phyloP scores from a whole-genome alignment of 441 rosid species.

The Adansonia gregorii region DNA sequence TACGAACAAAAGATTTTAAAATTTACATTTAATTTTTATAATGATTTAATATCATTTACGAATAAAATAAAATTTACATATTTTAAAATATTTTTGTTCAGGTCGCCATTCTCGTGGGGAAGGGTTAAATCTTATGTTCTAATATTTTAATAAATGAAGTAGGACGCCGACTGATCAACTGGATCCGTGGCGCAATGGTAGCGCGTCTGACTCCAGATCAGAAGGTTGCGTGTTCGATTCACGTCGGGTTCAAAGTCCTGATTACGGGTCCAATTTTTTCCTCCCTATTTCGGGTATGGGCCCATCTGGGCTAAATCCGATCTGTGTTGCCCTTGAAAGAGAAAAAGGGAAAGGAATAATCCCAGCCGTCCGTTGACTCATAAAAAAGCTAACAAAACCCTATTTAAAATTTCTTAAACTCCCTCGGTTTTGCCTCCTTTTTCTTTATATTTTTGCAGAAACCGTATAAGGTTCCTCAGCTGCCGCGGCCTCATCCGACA shows the following conservation, averaged over 20 bases:
- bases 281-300: neutral
- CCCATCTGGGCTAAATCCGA: neutral
- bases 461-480: neutral
- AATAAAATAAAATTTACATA: too few relatives aligned
- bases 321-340: neutral
- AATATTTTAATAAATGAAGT: too few relatives aligned
- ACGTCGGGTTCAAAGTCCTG: constrained; percentile 64
- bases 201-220: constrained; percentile 99
- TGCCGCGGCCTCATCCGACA: neutral
- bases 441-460: neutral
- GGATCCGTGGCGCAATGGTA: constrained; percentile 97
- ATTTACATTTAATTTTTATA: too few relatives aligned
- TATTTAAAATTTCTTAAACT: neutral
- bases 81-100: too few relatives aligned
- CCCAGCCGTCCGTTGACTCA: neutral
- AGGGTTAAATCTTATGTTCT: too few relatives aligned
- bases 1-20: too few relatives aligned
- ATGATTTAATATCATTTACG: too few relatives aligned
- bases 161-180: too few relatives aligned
- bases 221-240: constrained; percentile 99
- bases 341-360: neutral
- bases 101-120: too few relatives aligned
- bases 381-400: constrained; percentile 7
- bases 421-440: neutral
- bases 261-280: too few relatives aligned